phyloP scores from a whole-genome alignment of 2,329 filamentous ascomycete species.

The Onygena corvina region DNA sequence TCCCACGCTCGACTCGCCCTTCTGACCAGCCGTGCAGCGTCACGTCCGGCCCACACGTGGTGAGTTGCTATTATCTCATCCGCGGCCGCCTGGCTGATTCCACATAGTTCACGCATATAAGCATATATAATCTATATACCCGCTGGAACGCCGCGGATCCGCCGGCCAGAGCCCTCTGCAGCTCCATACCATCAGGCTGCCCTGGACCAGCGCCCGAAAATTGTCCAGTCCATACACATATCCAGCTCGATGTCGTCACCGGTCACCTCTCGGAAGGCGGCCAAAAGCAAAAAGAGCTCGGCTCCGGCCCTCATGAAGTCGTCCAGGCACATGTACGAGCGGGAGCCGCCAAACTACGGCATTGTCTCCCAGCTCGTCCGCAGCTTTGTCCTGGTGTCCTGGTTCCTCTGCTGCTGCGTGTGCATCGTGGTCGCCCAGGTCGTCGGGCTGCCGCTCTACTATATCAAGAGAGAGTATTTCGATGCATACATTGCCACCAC shows the following conservation, averaged over 20 bases:
- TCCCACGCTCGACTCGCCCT: too few relatives aligned
- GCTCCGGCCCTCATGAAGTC: background rate
- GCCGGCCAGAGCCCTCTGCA: background rate
- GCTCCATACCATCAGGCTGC: background rate
- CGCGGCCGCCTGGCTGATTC: too few relatives aligned
- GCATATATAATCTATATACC: background rate
- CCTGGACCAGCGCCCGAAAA: background rate
- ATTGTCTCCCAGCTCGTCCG: slow-evolving; percentile 35
- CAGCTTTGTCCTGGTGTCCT: slow-evolving; percentile 33
- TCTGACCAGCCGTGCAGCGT: background rate
- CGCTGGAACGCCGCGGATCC: background rate
- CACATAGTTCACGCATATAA: too few relatives aligned
- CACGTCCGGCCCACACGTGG: background rate
- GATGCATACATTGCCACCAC: slow-evolving; percentile 55
- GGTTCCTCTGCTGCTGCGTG: slow-evolving; percentile 35
- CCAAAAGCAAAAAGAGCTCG: background rate
- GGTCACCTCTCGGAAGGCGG: too few relatives aligned
- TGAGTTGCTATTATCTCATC: too few relatives aligned
- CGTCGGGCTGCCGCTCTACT: slow-evolving; percentile 48
- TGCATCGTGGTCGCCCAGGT: slow-evolving; percentile 45
- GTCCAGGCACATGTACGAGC: slow-evolving; percentile 13
- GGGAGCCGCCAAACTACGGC: slow-evolving; percentile 35
- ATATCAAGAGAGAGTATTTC: slow-evolving; percentile 50
- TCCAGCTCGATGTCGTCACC: background rate
- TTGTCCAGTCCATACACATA: background rate